These are phyloP conservation scores for Candida tetrigidarum DNA, from an alignment of 1,139 yeast species.

Conservation along the genomic window DNA sequence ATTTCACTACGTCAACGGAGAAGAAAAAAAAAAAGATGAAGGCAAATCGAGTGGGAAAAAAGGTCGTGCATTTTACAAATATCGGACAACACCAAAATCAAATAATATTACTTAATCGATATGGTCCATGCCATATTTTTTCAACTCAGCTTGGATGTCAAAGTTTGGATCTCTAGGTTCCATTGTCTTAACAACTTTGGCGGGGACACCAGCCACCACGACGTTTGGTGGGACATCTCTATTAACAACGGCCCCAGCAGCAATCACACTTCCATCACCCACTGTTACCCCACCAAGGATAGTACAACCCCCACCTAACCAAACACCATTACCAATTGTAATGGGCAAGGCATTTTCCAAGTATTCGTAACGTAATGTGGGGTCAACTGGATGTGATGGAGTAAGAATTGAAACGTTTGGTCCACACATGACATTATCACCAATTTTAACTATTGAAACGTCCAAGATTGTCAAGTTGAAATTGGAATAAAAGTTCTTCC, in stretches of 20 bases:
- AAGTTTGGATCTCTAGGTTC: constrained; percentile 19
- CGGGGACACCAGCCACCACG: constrained; percentile 67
- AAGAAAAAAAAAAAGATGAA: background rate
- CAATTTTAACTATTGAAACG: constrained; percentile 62
- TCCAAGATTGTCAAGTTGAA: constrained; percentile 63
- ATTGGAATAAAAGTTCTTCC: constrained; percentile 56
- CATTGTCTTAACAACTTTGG: constrained; percentile 45
- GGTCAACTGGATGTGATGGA: constrained; percentile 67
- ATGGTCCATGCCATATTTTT: constrained; percentile 16
- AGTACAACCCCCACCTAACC: constrained; percentile 63
- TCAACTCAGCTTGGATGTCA: constrained; percentile 15
- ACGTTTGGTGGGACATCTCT: constrained; percentile 55
- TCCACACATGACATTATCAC: constrained; percentile 62
- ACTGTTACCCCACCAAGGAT: constrained; percentile 70
- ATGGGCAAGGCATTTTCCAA: constrained; percentile 61
- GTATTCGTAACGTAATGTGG: constrained; percentile 44
- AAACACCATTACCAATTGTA: constrained; percentile 62
- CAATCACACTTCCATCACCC: constrained; percentile 66
- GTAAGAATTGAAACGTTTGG: constrained; percentile 66
- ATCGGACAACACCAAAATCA: background rate
- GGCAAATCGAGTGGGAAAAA: constrained; percentile 6
- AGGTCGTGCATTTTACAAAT: constrained; percentile 4
- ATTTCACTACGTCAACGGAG: too few relatives aligned
- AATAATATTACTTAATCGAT: constrained; percentile 2
- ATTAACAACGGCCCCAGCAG: constrained; percentile 69